Conservation (phyloP, 1,139 yeast species). For the Suhomyces kunorum region DNA sequence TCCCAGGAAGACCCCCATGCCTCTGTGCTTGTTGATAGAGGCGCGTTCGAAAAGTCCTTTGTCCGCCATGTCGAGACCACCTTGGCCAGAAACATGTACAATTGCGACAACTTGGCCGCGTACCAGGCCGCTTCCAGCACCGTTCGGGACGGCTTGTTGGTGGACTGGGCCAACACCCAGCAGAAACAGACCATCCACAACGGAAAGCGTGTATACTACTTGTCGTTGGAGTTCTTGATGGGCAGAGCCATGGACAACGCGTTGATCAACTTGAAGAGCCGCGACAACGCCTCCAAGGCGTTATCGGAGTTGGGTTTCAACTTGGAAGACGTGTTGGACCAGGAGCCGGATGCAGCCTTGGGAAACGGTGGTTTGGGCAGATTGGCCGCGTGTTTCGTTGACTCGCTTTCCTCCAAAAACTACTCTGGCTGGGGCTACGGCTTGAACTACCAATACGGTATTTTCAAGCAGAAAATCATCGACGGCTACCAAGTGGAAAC, state of each 20-base stretch:
- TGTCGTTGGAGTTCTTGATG: constrained; percentile 89
- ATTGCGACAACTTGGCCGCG: constrained; percentile 90
- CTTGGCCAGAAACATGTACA: constrained; percentile 84
- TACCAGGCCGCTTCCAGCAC: constrained; percentile 85
- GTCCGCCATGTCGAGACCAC: constrained; percentile 88
- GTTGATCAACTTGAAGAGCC: constrained; percentile 66
- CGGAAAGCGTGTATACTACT: constrained; percentile 83
- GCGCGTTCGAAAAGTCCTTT: constrained; percentile 65
- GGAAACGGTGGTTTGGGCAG: constrained; percentile 97
- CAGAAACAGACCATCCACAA: constrained; percentile 83
- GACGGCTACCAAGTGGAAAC: constrained; percentile 93
- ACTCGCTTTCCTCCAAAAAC: constrained; percentile 81
- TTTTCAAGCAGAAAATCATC: constrained; percentile 84
- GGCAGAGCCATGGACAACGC: constrained; percentile 97
- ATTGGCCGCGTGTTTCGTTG: constrained; percentile 92
- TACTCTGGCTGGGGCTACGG: constrained; percentile 98
- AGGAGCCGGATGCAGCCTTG: constrained; percentile 92
- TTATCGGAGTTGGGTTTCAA: constrained; percentile 80
- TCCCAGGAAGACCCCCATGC: constrained; percentile 34
- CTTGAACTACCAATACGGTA: constrained; percentile 88
- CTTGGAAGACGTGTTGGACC: constrained; percentile 79
- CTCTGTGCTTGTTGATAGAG: constrained; percentile 31
- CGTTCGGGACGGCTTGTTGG: constrained; percentile 74
- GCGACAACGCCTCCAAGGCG: constrained; percentile 54
- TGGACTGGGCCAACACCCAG: constrained; percentile 93